Conservation (phyloP, 805 yeast species). For the Candida boidinii region DNA sequence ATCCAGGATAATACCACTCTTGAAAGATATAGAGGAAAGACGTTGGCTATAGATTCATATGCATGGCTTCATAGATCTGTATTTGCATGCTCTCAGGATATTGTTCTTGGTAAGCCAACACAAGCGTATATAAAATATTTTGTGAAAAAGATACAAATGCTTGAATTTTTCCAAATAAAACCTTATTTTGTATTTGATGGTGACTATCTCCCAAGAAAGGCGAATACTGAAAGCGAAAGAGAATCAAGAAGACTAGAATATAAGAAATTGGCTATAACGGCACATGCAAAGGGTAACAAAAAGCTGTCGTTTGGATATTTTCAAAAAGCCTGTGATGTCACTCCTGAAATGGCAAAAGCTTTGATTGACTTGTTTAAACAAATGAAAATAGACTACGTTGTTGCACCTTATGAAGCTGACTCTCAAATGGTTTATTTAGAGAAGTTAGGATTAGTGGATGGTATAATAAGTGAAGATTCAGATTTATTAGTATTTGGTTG, state of each 20-base stretch:
- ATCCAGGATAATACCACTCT: constrained; percentile 57
- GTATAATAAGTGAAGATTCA: constrained; percentile 88
- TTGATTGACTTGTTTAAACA: constrained; percentile 63
- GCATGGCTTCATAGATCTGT: constrained; percentile 94
- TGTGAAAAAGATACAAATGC: constrained; percentile 55
- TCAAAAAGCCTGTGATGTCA: constrained; percentile 75
- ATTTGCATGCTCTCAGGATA: constrained; percentile 73
- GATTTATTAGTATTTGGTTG: constrained; percentile 90
- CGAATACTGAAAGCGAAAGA: constrained; percentile 62
- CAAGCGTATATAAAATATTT: constrained; percentile 64
- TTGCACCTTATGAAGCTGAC: constrained; percentile 98
- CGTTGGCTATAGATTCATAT: constrained; percentile 89
- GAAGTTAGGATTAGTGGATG: constrained; percentile 64
- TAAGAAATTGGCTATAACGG: constrained; percentile 42
- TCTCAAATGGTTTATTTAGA: constrained; percentile 93
- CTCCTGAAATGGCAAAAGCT: constrained; percentile 86
- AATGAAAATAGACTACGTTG: constrained; percentile 58
- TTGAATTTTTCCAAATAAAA: constrained; percentile 56
- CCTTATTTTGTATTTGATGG: constrained; percentile 95
- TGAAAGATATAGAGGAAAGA: constrained; percentile 57
- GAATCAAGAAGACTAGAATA: constrained; percentile 49
- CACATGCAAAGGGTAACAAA: constrained; percentile 43
- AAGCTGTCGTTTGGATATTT: constrained; percentile 58
- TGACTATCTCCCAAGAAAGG: constrained; percentile 72
- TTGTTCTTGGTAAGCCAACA: constrained; percentile 66